Percentiles rank a stretch among this genome's conserved stretches.
Evolutionary conservation across 768 basidiomycete genomes (phyloP).

Genomic region (Leccinum subgranulosum): DNA sequence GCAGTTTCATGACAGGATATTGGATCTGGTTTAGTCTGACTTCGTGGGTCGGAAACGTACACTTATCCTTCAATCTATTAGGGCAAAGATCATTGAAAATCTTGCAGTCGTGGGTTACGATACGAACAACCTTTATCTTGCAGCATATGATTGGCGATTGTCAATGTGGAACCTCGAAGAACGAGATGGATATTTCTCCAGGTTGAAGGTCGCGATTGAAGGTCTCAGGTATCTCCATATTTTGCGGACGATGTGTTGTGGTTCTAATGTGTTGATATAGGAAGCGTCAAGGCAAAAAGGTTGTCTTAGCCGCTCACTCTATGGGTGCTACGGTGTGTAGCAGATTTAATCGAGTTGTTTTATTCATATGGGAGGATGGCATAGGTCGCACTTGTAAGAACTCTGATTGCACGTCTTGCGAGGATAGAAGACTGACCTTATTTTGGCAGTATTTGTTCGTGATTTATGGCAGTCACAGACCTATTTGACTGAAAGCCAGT

Average conservation of each 20-base stretch:
- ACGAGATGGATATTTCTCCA: constrained; percentile 86
- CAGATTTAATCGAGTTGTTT: not conserved
- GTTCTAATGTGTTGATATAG: constrained; percentile 32
- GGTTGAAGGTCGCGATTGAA: constrained; percentile 79
- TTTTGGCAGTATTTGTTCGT: constrained; percentile 78
- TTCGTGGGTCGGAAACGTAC: not conserved
- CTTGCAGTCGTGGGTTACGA: constrained; percentile 92
- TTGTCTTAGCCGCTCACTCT: constrained; percentile 81
- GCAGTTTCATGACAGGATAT: constrained; percentile 83
- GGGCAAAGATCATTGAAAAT: constrained; percentile 93
- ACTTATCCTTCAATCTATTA: constrained; percentile 21
- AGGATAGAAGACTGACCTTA: constrained; percentile 3
- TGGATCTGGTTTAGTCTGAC: constrained; percentile 77
- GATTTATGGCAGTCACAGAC: not conserved
- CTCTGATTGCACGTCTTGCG: not conserved
- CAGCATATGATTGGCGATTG: constrained; percentile 89
- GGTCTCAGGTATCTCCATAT: constrained; percentile 50
- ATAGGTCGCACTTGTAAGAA: constrained; percentile 45
- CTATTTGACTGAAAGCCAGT: constrained; percentile 4
- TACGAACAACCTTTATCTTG: constrained; percentile 80
- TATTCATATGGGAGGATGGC: constrained; percentile 38
- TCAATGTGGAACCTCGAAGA: constrained; percentile 90
- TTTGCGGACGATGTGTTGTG: not conserved
- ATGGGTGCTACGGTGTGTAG: constrained; percentile 75
- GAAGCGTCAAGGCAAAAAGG: constrained; percentile 67